These are phyloP conservation scores for Cryptosporidium sp. DNA, from an alignment of 169 alveolate genomes.

Conservation along the genomic window DNA sequence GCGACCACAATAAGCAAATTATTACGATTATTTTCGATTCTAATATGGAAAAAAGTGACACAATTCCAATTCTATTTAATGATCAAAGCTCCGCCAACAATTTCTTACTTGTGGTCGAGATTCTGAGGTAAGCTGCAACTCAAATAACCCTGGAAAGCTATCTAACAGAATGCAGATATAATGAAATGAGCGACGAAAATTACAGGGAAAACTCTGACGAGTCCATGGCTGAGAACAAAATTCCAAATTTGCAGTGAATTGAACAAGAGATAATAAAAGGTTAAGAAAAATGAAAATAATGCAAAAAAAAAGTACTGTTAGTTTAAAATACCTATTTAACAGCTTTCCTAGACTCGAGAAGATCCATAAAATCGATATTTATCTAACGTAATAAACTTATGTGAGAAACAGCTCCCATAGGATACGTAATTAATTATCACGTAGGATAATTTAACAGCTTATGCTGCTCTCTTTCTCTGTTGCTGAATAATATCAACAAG, in stretches of 20 bases:
- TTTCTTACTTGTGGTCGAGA: conserved; percentile 47
- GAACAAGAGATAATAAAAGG: not conserved
- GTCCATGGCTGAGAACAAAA: not conserved
- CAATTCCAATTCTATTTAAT: conserved; percentile 26
- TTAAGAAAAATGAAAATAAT: not conserved
- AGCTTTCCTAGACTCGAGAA: not conserved
- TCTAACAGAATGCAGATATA: conserved; percentile 8
- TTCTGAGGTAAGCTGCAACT: conserved; percentile 30
- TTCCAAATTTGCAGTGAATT: conserved; percentile 8
- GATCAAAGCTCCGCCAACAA: conserved; percentile 61
- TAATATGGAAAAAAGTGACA: conserved; percentile 63
- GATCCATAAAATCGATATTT: not conserved
- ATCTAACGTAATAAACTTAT: conserved; percentile 1
- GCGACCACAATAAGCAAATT: conserved; percentile 33
- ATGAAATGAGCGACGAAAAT: conserved; percentile 53
- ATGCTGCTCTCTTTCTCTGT: conserved; percentile 89
- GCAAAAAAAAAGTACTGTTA: not conserved
- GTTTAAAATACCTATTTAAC: not conserved
- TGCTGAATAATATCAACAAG: conserved; percentile 89
- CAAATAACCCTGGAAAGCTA: not conserved
- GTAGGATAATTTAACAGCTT: conserved; percentile 6
- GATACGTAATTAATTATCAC: not conserved
- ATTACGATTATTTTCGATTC: conserved; percentile 60
- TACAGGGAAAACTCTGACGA: conserved; percentile 29
- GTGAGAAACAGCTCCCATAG: not conserved